A percentile compares a stretch with the other conserved stretches of the same genome.
These are phyloP conservation scores for Tetrapisispora iriomotensis DNA, from an alignment of 805 yeast species.

Conservation along the genomic window DNA sequence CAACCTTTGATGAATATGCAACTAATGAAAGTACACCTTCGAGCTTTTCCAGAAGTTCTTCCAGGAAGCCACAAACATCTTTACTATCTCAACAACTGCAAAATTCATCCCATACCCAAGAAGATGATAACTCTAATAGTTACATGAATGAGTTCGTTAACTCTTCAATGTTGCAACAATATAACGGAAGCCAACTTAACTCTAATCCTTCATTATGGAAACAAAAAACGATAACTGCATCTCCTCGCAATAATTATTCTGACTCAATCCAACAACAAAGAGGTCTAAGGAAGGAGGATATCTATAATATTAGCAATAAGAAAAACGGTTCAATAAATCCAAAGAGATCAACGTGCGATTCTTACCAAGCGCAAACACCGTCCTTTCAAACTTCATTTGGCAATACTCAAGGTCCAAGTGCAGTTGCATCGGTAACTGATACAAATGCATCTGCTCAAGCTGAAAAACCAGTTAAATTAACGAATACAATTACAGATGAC, in stretches of 20 bases:
- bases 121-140: background rate
- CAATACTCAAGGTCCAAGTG: slow-evolving; percentile 8
- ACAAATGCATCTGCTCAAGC: slow-evolving; percentile 6
- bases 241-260: slow-evolving; percentile 20
- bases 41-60: slow-evolving; percentile 8
- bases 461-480: slow-evolving; percentile 4
- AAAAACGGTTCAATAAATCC: background rate
- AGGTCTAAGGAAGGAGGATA: slow-evolving; percentile 7
- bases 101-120: slow-evolving; percentile 9
- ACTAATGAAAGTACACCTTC: slow-evolving; percentile 10
- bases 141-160: slow-evolving; percentile 1
- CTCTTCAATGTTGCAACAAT: background rate
- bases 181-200: background rate
- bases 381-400: slow-evolving; percentile 5
- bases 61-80: slow-evolving; percentile 24
- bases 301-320: slow-evolving; percentile 1
- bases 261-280: slow-evolving; percentile 21
- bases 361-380: slow-evolving; percentile 4
- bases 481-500: slow-evolving; percentile 19
- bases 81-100: slow-evolving; percentile 28
- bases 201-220: slow-evolving; percentile 3
- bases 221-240: slow-evolving; percentile 8
- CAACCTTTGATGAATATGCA: slow-evolving; percentile 14
- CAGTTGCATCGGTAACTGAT: slow-evolving; percentile 9
- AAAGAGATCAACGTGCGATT: background rate